Percentiles rank a stretch among this genome's conserved stretches.
Evolutionary conservation across 2,329 filamentous ascomycete species (phyloP).

Genomic region (Trichocomaceae sp.): DNA sequence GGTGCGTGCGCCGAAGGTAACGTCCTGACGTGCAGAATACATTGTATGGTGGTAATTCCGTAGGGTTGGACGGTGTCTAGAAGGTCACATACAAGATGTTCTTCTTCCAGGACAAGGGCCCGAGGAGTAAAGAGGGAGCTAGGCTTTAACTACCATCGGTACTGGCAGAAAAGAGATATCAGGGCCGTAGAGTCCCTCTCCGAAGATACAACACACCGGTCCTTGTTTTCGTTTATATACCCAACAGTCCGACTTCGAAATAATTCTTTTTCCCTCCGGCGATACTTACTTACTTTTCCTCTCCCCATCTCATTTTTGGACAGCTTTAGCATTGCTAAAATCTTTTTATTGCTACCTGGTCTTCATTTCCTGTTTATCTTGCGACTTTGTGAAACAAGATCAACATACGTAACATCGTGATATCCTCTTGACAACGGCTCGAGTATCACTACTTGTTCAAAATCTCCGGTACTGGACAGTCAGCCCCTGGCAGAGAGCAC

Average conservation of each 20-base stretch:
- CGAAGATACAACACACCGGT: background rate
- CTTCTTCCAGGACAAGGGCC: conserved; percentile 12
- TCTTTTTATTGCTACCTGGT: background rate
- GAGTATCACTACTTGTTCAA: conserved; percentile 8
- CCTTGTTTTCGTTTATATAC: background rate
- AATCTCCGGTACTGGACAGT: conserved; percentile 5
- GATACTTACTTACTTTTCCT: background rate
- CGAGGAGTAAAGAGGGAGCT: conserved; percentile 1
- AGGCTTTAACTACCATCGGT: conserved; percentile 3
- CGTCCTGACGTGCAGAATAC: conserved; percentile 20
- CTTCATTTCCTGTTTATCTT: background rate
- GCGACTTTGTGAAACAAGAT: conserved; percentile 12
- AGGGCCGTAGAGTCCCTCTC: conserved; percentile 11
- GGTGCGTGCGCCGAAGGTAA: conserved; percentile 10
- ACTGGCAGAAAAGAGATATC: conserved; percentile 22
- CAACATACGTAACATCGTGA: conserved; percentile 12
- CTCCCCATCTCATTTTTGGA: background rate
- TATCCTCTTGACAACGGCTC: conserved; percentile 5
- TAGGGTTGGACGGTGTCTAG: conserved; percentile 21
- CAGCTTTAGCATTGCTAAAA: background rate
- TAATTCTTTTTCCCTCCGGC: background rate
- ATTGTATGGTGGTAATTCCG: conserved; percentile 12
- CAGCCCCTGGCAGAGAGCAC: background rate
- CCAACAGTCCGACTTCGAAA: background rate
- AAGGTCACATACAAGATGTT: conserved; percentile 15